phyloP scores from a whole-genome alignment of 2,329 filamentous ascomycete species.

The Cercospora beticola region DNA sequence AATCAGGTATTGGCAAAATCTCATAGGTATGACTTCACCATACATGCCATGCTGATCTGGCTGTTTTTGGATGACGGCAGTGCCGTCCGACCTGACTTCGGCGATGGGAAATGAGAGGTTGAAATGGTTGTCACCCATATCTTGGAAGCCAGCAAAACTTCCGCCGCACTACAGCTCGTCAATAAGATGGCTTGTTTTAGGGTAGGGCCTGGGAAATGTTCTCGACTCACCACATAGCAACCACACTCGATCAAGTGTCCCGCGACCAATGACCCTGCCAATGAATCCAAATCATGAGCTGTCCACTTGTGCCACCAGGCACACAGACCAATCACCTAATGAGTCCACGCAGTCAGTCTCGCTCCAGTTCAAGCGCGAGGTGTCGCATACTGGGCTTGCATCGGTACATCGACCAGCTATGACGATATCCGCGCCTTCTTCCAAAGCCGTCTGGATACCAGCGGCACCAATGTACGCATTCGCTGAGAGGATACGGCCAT shows the following conservation, averaged over 20 bases:
- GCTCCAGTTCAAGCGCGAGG: not conserved
- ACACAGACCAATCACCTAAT: not conserved
- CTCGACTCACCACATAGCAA: not conserved
- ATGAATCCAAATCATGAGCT: not conserved
- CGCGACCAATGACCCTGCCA: not conserved
- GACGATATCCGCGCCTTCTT: not conserved
- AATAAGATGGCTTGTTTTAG: not conserved
- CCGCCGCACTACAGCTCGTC: not conserved
- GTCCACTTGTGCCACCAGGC: not conserved
- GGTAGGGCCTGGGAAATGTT: not conserved
- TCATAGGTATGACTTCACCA: not conserved
- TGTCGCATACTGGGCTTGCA: not conserved
- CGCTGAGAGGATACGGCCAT: not conserved
- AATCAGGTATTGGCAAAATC: not conserved
- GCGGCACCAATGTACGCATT: not conserved
- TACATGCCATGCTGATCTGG: not conserved
- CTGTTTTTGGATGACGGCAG: not conserved
- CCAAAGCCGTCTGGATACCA: not conserved
- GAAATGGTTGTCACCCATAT: not conserved
- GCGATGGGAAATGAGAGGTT: not conserved
- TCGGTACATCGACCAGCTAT: not conserved
- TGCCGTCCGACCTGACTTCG: not conserved
- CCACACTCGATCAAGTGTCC: not conserved
- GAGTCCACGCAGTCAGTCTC: not conserved
- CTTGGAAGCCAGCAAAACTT: not conserved